Evolutionary conservation across 768 basidiomycete species (phyloP), one percentile per base, ranked within the genome.

Genomic region (Boletus sp.): DNA sequence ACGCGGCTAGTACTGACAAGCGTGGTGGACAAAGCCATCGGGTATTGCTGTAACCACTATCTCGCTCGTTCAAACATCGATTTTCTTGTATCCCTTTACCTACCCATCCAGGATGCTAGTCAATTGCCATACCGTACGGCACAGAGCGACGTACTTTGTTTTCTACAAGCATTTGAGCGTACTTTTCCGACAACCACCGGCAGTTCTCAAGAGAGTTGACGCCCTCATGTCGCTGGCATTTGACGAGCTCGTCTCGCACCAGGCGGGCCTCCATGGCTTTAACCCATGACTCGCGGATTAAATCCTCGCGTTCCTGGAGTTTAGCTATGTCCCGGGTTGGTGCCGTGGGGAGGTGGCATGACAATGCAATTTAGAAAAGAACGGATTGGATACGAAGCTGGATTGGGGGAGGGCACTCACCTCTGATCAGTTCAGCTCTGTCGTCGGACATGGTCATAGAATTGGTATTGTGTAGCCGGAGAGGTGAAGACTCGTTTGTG

Each of bases 151-250:
- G 61, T 67, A 95, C 94, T 80, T 80, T 85, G 69, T 88, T 89
- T 46, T 88, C 85, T 70, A 76, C 74, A 50, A 98, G 74, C 85
- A 95, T 90, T 29, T 74, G 74, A 30, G 85, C 68, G 66, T 97
- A 97, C 69, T 85, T 86, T 56, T 94, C 87, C 43, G 90, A 82
- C 43, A 95, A 72, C 77, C 92, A 88, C 67, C 82, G 85, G 75
- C 95, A 98, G 64, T 84, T 88, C 72, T 94, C 88, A 56, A 90
- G 84, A 65, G 91, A 85, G 73, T 98, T 97, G 37, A 94, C 90
- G 32, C 95, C 93, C 75, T 98, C 95, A 7, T 81, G 79, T 63
- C 82, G 80, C 65, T 94, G 91, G 75, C 95, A 98, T 72, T 91
- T 93, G 53, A 83, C 79, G 51, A 98, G 82, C 70, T 95, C 90